phyloP scores from a whole-genome alignment of 345 rosid species.

The Hevea brasiliensis region DNA sequence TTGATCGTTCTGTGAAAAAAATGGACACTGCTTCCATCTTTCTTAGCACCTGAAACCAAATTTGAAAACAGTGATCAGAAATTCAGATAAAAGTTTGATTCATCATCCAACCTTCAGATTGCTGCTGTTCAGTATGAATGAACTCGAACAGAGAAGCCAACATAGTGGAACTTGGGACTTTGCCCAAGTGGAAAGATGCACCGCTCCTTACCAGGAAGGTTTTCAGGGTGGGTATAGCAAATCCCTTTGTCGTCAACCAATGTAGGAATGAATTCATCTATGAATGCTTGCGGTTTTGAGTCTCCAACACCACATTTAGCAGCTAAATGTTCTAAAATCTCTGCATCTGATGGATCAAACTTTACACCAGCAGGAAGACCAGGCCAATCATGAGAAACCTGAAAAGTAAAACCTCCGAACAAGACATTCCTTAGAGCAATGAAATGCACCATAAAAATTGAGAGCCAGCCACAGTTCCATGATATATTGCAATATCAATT shows the following conservation, averaged over 20 bases:
- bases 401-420: slow-evolving; percentile 22
- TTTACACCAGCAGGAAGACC: slow-evolving; percentile 92
- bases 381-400: slow-evolving; percentile 77
- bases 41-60: slow-evolving; percentile 63
- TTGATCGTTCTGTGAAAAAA: slow-evolving; percentile 77
- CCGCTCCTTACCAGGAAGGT: slow-evolving; percentile 73
- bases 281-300: slow-evolving; percentile 50
- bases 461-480: neutral
- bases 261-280: slow-evolving; percentile 71
- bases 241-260: slow-evolving; percentile 69
- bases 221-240: slow-evolving; percentile 85
- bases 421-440: neutral
- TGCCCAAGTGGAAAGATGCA: too few species aligned
- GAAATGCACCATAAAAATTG: neutral
- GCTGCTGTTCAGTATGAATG: too few species aligned
- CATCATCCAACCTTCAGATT: neutral
- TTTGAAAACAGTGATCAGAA: neutral
- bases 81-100: neutral
- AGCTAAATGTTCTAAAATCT: slow-evolving; percentile 67
- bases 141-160: slow-evolving; percentile 3
- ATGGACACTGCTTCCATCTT: slow-evolving; percentile 77
- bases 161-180: neutral
- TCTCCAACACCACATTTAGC: slow-evolving; percentile 69
- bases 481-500: neutral
- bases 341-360: slow-evolving; percentile 86